Percentiles rank a stretch among this genome's conserved stretches.
phyloP scores from a whole-genome alignment of 129 eudicot genomes.

The Smallanthus sonchifolius region DNA sequence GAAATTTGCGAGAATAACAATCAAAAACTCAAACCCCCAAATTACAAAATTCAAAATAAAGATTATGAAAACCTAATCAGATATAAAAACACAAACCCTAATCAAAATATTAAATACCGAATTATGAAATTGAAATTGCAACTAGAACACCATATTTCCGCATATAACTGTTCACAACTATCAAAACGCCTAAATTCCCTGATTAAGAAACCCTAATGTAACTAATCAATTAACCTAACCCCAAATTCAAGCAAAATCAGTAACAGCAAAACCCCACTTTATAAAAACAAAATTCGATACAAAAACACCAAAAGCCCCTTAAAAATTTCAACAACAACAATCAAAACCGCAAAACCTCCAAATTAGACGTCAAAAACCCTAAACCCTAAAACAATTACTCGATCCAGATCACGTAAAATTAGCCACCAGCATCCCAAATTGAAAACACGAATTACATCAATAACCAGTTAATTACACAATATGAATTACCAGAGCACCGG shows the following conservation, averaged over 20 bases:
- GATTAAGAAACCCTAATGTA: neutral
- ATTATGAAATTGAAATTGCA: neutral
- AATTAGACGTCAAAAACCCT: neutral
- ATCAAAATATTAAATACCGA: neutral
- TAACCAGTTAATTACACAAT: neutral
- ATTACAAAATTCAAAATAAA: constrained; percentile 2
- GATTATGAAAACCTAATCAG: constrained; percentile 6
- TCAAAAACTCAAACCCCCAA: neutral
- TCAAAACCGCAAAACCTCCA: neutral
- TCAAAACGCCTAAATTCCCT: neutral
- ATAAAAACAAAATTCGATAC: neutral
- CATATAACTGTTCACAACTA: neutral
- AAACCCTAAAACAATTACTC: neutral
- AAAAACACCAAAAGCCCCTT: neutral
- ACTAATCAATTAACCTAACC: neutral
- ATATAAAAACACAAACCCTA: neutral
- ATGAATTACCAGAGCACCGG: constrained; percentile 57
- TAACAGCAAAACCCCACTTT: neutral
- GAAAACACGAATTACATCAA: neutral
- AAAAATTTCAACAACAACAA: neutral
- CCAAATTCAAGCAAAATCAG: neutral
- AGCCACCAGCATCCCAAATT: constrained; percentile 4
- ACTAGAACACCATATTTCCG: neutral
- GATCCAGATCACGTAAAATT: too few relatives aligned
- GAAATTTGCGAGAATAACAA: neutral